Percentiles rank a stretch among this genome's conserved stretches.
Evolutionary conservation across 2,329 filamentous ascomycete species (phyloP).

Genomic region (Alternaria hordeiaustralica): DNA sequence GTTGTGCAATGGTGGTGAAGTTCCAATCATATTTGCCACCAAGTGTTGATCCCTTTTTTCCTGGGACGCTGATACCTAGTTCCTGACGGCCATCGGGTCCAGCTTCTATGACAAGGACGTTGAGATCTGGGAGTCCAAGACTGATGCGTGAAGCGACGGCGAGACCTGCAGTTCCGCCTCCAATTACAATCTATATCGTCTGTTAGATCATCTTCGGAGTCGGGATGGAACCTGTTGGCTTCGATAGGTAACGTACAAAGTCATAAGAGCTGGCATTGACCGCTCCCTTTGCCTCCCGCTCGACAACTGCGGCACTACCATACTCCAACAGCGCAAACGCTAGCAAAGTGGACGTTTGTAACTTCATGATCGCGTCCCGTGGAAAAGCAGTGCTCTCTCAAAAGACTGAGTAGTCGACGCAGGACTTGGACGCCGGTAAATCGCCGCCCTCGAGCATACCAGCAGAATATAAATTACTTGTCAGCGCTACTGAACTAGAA

Average conservation of each 20-base stretch:
- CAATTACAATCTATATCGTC: slow-evolving; percentile 22
- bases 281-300: not conserved
- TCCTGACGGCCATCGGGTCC: slow-evolving; percentile 38
- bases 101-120: slow-evolving; percentile 36
- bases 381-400: not conserved
- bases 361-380: slow-evolving; percentile 12
- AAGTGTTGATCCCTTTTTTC: slow-evolving; percentile 36
- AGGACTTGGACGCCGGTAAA: not conserved
- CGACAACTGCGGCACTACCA: slow-evolving; percentile 1
- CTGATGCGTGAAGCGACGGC: slow-evolving; percentile 43
- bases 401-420: not conserved
- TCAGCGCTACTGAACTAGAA: not conserved
- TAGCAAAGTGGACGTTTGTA: slow-evolving; percentile 1
- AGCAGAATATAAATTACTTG: not conserved
- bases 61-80: slow-evolving; percentile 34
- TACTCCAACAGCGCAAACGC: slow-evolving; percentile 7
- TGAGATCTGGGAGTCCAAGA: slow-evolving; percentile 32
- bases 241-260: slow-evolving; percentile 1
- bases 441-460: not conserved
- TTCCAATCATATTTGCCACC: slow-evolving; percentile 46
- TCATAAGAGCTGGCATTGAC: slow-evolving; percentile 2
- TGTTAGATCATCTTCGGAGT: not conserved
- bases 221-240: no score
- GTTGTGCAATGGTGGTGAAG: slow-evolving; percentile 54
- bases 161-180: slow-evolving; percentile 39